Evolutionary conservation across 495 filamentous ascomycete species (phyloP), one percentile per base, ranked within the genome.

Genomic region (Lophiostoma macrostomum): DNA sequence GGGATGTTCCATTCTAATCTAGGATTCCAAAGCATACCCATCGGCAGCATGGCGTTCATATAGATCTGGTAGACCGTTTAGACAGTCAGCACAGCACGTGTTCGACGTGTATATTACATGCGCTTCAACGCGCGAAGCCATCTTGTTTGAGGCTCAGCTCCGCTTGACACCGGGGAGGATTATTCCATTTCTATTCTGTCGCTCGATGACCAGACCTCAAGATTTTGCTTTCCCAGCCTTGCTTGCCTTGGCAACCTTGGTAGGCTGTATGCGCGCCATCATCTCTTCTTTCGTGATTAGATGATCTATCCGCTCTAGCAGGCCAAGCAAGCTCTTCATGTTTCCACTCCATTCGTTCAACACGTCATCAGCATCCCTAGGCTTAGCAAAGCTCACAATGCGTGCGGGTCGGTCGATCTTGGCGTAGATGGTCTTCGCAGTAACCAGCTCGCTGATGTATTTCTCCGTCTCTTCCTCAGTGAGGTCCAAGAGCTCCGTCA

Each of bases 271-370:
- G 42, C 91, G 78, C 29, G 93, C 93, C 93, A 98, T 98, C 93
- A 98, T 98, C 78, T 97, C 94, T 76, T 97, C 94, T 81, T 97
- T 98, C 45, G 93, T 97, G 64, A 98, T 98, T 68, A 98, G 74
- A 73, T 98, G 93, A 70, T 97, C 93, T 56, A 98, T 91, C 37
- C 93, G 78, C 76, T 98, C 93, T 68, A 98, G 66, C 54, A 94
- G 71, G 10, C 90, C 94, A 50, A 98, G 76, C 55, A 98, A 74
- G 66, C 85, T 93, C 86, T 95, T 96, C 94, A 98, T 96, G 66
- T 96, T 91, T 62, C 84, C 87, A 70, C 91, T 96, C 93, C 93
- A 98, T 69, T 96, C 94, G 70, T 97, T 97, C 69, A 98, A 73
- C 44, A 95, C 85, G 69, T 98, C 93, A 69, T 97, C 93, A n/a